Percentiles rank a stretch among this genome's conserved stretches.
These are phyloP conservation scores for Neurospora discreta DNA, from an alignment of 495 filamentous ascomycete species.

Conservation along the genomic window DNA sequence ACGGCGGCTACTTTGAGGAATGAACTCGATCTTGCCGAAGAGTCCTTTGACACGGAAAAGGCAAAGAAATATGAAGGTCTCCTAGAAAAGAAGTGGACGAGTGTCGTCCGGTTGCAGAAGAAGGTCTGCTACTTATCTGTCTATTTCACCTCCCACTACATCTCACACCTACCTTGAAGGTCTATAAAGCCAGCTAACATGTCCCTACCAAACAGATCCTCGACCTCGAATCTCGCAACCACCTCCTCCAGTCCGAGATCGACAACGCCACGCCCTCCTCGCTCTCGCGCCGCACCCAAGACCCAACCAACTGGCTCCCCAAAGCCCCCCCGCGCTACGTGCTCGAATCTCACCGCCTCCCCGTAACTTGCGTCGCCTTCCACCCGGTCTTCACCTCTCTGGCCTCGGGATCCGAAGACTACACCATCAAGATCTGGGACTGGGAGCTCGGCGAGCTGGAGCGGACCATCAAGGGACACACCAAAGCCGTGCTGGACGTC, in stretches of 20 bases:
- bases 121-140: slow-evolving; percentile 42
- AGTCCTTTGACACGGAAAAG: slow-evolving; percentile 58
- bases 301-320: slow-evolving; percentile 76
- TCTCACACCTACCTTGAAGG: not conserved
- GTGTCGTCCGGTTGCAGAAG: slow-evolving; percentile 73
- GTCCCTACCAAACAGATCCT: slow-evolving; percentile 50
- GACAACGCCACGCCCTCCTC: slow-evolving; percentile 74
- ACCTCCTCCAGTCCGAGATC: slow-evolving; percentile 65
- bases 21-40: slow-evolving; percentile 48
- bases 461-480: slow-evolving; percentile 81
- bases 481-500: slow-evolving; percentile 71
- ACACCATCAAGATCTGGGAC: slow-evolving; percentile 87
- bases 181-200: not conserved
- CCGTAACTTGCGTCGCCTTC: slow-evolving; percentile 79
- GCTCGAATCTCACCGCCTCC: slow-evolving; percentile 66
- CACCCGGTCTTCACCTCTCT: slow-evolving; percentile 83
- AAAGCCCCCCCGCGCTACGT: slow-evolving; percentile 62
- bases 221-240: slow-evolving; percentile 67
- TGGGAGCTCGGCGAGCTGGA: slow-evolving; percentile 90
- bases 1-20: slow-evolving; percentile 53
- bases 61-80: slow-evolving; percentile 76
- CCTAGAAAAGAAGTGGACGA: slow-evolving; percentile 90
- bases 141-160: too few species aligned
- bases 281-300: slow-evolving; percentile 50
- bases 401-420: slow-evolving; percentile 78